phyloP scores from a whole-genome alignment of 805 yeast species.

The Metschnikowia reukaufii region DNA sequence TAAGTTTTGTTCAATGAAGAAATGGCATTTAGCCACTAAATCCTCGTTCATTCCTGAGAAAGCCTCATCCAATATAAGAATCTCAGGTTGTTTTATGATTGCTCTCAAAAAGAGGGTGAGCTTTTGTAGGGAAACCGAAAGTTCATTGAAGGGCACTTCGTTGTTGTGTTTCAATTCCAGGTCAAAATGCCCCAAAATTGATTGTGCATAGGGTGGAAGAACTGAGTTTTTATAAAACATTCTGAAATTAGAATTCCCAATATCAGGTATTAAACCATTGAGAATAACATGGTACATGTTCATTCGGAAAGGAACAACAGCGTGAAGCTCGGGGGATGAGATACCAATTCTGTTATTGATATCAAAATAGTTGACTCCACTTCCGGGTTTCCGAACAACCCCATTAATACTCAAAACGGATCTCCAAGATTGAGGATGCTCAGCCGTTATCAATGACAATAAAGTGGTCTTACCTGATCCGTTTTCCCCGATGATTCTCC shows the following conservation, averaged over 20 bases:
- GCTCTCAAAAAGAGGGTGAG: slow-evolving; percentile 74
- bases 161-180: slow-evolving; percentile 34
- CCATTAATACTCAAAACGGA: slow-evolving; percentile 64
- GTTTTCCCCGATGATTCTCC: slow-evolving; percentile 88
- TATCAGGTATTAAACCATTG: slow-evolving; percentile 62
- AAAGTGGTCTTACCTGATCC: slow-evolving; percentile 94
- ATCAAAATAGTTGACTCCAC: slow-evolving; percentile 67
- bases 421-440: slow-evolving; percentile 96
- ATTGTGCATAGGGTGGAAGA: slow-evolving; percentile 17
- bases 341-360: slow-evolving; percentile 80
- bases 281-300: slow-evolving; percentile 58
- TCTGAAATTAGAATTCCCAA: slow-evolving; percentile 59
- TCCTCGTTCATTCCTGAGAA: slow-evolving; percentile 74
- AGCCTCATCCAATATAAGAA: slow-evolving; percentile 88
- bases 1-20: slow-evolving; percentile 24
- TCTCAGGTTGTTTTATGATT: slow-evolving; percentile 70
- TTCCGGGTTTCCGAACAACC: slow-evolving; percentile 69
- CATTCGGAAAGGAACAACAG: slow-evolving; percentile 65
- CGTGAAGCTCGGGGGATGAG: slow-evolving; percentile 89
- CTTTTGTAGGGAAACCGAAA: slow-evolving; percentile 75
- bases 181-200: slow-evolving; percentile 23
- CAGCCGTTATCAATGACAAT: slow-evolving; percentile 81
- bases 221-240: slow-evolving; percentile 36
- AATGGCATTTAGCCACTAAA: slow-evolving; percentile 35
- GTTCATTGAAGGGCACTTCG: slow-evolving; percentile 48